Base-by-base conservation (phyloP, 257 asterid genomes). In the Solanum piurae region DNA sequence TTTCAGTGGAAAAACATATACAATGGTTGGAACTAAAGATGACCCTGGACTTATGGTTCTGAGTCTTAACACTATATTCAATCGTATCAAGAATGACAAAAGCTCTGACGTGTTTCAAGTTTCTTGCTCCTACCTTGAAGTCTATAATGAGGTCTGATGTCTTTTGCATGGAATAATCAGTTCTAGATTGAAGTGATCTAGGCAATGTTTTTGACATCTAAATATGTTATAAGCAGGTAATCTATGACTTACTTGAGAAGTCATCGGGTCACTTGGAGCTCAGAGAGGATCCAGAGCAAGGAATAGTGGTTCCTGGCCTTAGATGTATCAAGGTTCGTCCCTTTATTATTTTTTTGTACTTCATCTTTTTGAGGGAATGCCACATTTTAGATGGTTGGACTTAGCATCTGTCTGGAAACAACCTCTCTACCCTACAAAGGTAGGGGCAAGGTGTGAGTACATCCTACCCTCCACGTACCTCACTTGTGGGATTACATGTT, bases 41-140 rank as follows among this genome's bases (percentile, higher is more conserved):
- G 99, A 96, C 87, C 98, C 98, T 77, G 99, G 99, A 83, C 98
- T 96, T 86, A 96, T 96, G 99, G 98, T 96, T 93, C 96, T 96
- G 89, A 94, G 99, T 93, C 93, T 96, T 87, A 92, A 95, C 84
- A 94, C 99, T 27, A 92, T 96, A 76, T 96, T 96, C 86, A 92
- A 95, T 89, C 94, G 93, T 52, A 96, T 96, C 69, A 92, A 93
- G 92, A 92, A 92, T 88, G 98, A 94, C 87, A 89, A 89, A 80
- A 91, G 91, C 92, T 92, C 96, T 82, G 96, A 94, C 90, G 89
- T 91, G 83, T 95, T 95, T 90, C 93, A 93, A 82, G 98, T 96
- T 88, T 91, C 98, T 88, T 96, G 99, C 90, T 95, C 98, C 21
- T 96, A 95, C 91, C 98, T 96, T 33, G 99, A 96, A 92, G 98